Evolutionary conservation across 1,284 basidiomycete species (phyloP), one percentile per base, ranked within the genome.

Genomic region (Gymnopus androsaceus): DNA sequence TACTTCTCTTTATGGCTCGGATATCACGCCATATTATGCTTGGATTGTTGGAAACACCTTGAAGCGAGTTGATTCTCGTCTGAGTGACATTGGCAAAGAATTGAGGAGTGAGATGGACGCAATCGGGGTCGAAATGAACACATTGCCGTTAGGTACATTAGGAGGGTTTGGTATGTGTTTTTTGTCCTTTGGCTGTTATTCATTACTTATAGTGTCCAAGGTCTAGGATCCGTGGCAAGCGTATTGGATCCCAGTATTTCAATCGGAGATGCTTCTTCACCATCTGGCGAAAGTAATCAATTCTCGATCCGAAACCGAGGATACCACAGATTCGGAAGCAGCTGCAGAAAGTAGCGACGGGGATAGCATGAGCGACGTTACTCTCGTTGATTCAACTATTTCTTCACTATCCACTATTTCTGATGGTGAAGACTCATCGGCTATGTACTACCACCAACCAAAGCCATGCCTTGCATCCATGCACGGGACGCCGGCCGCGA

Each of bases 21-120:
- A 53, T 7, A 38, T n/a, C n/a, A 30, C 42, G 31, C 42, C 54
- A 4, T 86, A 83, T 63, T 76, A 76, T 30, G 65, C 78, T 4
- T 87, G 84, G 84, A 74, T 79, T 15, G 67, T 80, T 36, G 73
- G 77, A 28, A 83, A 80, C 63, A 80, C 81, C 71, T 69, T 85
- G 50, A 74, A 80, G 5, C 74, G 78, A 30, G 75, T 77, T 5
- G 69, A 77, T 56, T 72, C 72, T 33, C 72, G 77, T 37, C 76
- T 85, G 74, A 71, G 73, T 25, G 69, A 73, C 38, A 70, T 85
- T 41, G 65, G 80, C 15, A 64, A 65, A n/a, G 67, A 75, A 38
- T 72, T 77, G 30, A 72, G 70, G n/a, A 69, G 65, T 9, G 54
- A 56, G 23, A 17, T 56, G 31, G 54, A 56, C 17, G 41, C 25